Conservation (phyloP, 768 basidiomycete genomes). For the Boletellus emodensis region DNA sequence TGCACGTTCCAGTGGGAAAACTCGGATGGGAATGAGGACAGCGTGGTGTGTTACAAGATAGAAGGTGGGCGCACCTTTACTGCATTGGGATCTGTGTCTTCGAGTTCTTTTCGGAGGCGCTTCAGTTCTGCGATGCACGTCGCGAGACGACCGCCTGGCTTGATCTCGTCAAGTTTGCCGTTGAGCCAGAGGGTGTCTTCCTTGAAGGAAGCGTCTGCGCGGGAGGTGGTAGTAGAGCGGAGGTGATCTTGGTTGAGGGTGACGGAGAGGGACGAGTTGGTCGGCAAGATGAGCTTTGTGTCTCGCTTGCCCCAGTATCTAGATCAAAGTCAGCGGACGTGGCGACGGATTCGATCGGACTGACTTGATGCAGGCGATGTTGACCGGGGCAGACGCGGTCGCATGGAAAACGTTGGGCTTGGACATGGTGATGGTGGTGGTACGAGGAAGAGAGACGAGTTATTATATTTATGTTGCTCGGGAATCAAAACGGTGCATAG, state of each 20-base stretch:
- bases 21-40: conserved; percentile 5
- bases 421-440: conserved; percentile 42
- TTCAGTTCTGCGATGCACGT: conserved; percentile 90
- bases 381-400: conserved; percentile 90
- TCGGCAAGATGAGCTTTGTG: conserved; percentile 91
- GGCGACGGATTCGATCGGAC: conserved; percentile 12
- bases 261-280: conserved; percentile 97
- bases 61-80: conserved; percentile 51
- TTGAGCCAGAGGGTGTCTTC: conserved; percentile 92
- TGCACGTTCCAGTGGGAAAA: conserved; percentile 57
- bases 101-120: conserved; percentile 65
- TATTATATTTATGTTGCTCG: conserved; percentile 11
- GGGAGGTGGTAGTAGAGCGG: conserved; percentile 88
- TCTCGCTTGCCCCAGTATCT: conserved; percentile 99
- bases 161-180: conserved; percentile 88
- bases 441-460: background rate
- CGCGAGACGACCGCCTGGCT: conserved; percentile 67
- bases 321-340: conserved; percentile 10
- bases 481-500: conserved; percentile 3
- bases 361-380: conserved; percentile 98
- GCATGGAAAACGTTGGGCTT: conserved; percentile 67
- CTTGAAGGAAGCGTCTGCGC: conserved; percentile 70
- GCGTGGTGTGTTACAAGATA: background rate
- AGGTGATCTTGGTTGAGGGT: conserved; percentile 97
- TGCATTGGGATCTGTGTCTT: conserved; percentile 59